These are phyloP conservation scores for Boletus reticuloceps DNA, from an alignment of 768 basidiomycete genomes.

Conservation along the genomic window DNA sequence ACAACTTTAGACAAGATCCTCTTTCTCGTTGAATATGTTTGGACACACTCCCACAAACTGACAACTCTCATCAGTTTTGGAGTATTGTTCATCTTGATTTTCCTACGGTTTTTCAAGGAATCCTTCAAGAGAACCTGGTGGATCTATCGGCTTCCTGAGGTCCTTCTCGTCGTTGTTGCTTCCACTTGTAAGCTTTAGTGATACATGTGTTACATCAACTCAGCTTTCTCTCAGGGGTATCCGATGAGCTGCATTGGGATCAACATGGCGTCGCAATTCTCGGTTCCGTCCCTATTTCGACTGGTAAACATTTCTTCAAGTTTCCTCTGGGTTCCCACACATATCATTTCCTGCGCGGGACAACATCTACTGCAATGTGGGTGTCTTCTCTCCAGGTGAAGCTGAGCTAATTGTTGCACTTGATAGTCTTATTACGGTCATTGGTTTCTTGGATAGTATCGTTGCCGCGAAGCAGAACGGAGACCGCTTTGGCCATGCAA, in stretches of 20 bases:
- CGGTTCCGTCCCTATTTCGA: conserved; percentile 68
- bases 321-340: conserved; percentile 66
- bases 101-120: conserved; percentile 55
- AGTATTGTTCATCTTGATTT: conserved; percentile 63
- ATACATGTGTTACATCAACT: background rate
- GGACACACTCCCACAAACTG: conserved; percentile 54
- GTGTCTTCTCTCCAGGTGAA: conserved; percentile 1
- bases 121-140: conserved; percentile 59
- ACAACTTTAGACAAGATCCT: conserved; percentile 73
- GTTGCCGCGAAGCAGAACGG: conserved; percentile 94
- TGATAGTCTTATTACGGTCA: conserved; percentile 67
- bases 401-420: background rate
- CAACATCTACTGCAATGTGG: conserved; percentile 83
- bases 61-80: conserved; percentile 77
- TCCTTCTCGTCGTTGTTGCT: conserved; percentile 79
- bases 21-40: conserved; percentile 65
- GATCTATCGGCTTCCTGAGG: conserved; percentile 85
- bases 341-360: conserved; percentile 65
- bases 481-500: conserved; percentile 79
- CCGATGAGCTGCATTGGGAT: conserved; percentile 71
- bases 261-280: conserved; percentile 78
- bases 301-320: conserved; percentile 61
- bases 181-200: conserved; percentile 64
- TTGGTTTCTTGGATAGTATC: conserved; percentile 93
- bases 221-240: conserved; percentile 51